Conservation (phyloP, 176 grass and related monocot species). For the Oryza glaberrima region DNA sequence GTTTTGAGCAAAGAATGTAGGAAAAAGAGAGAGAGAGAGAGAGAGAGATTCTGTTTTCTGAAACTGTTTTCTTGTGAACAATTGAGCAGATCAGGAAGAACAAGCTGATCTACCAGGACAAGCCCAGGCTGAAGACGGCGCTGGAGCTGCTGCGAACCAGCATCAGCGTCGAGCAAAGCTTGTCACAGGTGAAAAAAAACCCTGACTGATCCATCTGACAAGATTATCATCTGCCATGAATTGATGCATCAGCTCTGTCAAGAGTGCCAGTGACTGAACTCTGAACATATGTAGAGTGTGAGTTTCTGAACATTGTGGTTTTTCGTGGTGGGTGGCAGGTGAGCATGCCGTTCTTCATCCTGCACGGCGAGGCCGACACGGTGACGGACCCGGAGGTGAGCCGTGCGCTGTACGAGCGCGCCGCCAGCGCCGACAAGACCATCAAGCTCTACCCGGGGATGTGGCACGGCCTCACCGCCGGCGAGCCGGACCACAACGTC, state of each 20-base stretch:
- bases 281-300: too few species aligned
- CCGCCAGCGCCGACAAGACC: conserved; percentile 72
- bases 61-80: conserved; percentile 1
- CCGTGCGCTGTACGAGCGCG: conserved; percentile 57
- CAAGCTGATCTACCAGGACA: conserved; percentile 93
- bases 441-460: conserved; percentile 90
- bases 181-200: conserved; percentile 48
- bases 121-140: conserved; percentile 83
- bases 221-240: background rate
- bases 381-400: conserved; percentile 95
- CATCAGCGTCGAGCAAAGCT: conserved; percentile 75
- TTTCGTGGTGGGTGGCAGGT: conserved; percentile 35
- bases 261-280: background rate
- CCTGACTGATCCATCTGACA: background rate
- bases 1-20: background rate
- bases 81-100: conserved; percentile 76
- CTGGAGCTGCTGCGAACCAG: conserved; percentile 84
- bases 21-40: background rate
- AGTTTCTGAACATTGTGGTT: too few species aligned
- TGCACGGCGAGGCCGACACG: conserved; percentile 85
- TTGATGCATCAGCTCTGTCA: background rate
- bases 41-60: background rate
- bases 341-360: conserved; percentile 77
- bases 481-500: conserved; percentile 79
- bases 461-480: conserved; percentile 91